phyloP scores from a whole-genome alignment of 2,329 filamentous ascomycete genomes.

The Trichoderma sp. region DNA sequence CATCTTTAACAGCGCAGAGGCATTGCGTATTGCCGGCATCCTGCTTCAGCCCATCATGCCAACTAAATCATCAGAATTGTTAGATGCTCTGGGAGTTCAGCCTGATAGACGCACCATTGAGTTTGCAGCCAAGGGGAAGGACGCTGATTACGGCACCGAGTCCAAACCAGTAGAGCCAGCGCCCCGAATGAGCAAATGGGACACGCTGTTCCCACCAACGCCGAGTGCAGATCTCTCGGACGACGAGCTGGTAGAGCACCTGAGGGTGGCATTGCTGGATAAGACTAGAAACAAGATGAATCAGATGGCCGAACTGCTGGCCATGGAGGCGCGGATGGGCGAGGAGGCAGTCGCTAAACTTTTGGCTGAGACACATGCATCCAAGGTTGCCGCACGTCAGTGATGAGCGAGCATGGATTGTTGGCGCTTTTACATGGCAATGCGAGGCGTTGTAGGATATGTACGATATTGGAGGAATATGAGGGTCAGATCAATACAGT shows the following conservation, averaged over 20 bases:
- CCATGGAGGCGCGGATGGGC: slow-evolving; percentile 30
- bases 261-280: slow-evolving; percentile 19
- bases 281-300: slow-evolving; percentile 30
- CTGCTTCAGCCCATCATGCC: slow-evolving; percentile 91
- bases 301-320: slow-evolving; percentile 28
- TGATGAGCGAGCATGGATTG: background rate
- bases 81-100: slow-evolving; percentile 75
- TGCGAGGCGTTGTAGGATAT: background rate
- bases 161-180: slow-evolving; percentile 25
- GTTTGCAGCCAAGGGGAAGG: slow-evolving; percentile 60
- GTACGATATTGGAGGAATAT: background rate
- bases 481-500: background rate
- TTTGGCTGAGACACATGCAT: slow-evolving; percentile 23
- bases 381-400: slow-evolving; percentile 1
- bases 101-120: slow-evolving; percentile 58
- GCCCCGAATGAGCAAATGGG: slow-evolving; percentile 36
- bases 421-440: background rate
- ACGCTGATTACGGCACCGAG: slow-evolving; percentile 64
- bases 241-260: slow-evolving; percentile 23
- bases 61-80: slow-evolving; percentile 63
- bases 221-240: slow-evolving; percentile 28
- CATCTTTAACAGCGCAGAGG: slow-evolving; percentile 71
- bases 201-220: slow-evolving; percentile 51
- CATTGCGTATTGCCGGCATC: slow-evolving; percentile 75
- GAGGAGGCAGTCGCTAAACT: slow-evolving; percentile 25